phyloP scores from a whole-genome alignment of 768 basidiomycete genomes.

The Naganishia vaughanmartiniae region DNA sequence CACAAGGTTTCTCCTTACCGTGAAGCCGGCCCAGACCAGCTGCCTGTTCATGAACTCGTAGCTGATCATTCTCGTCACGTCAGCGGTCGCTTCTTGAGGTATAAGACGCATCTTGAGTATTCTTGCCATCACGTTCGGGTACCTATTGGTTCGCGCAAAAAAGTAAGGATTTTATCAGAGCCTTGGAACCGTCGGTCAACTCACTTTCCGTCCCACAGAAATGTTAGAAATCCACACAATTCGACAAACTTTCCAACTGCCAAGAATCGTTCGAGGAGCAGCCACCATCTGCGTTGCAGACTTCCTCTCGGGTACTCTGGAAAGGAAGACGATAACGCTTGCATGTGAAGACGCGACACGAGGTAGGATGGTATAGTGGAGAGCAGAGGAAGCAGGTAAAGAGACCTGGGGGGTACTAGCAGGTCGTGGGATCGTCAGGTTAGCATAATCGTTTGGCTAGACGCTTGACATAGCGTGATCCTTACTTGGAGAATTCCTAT shows the following conservation, averaged over 20 bases:
- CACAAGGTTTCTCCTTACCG: slow-evolving; percentile 60
- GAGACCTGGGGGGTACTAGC: slow-evolving; percentile 61
- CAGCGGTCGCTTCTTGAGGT: slow-evolving; percentile 62
- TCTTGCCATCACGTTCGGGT: slow-evolving; percentile 78
- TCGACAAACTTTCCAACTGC: slow-evolving; percentile 63
- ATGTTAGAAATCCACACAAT: slow-evolving; percentile 73
- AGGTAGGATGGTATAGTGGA: slow-evolving; percentile 70
- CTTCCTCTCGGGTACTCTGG: slow-evolving; percentile 67
- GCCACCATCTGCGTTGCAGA: slow-evolving; percentile 59
- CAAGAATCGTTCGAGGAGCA: slow-evolving; percentile 65
- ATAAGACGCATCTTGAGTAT: slow-evolving; percentile 71
- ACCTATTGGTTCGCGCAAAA: slow-evolving; percentile 57
- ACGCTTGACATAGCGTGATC: background rate
- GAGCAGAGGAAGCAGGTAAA: slow-evolving; percentile 67
- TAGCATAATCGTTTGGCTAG: background rate
- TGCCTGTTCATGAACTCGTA: slow-evolving; percentile 99
- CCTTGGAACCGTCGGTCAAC: slow-evolving; percentile 39
- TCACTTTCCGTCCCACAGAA: slow-evolving; percentile 82
- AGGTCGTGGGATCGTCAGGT: background rate
- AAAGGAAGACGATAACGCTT: slow-evolving; percentile 63
- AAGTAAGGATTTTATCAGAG: background rate
- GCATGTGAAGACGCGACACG: slow-evolving; percentile 66
- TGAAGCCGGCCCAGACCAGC: slow-evolving; percentile 99
- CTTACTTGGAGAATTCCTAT: slow-evolving; percentile 50
- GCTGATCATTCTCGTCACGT: slow-evolving; percentile 75